A percentile compares a stretch with the other conserved stretches of the same genome.
Evolutionary conservation across 352 stramenopile species (phyloP).

Genomic region (Phytophthora hibernalis): DNA sequence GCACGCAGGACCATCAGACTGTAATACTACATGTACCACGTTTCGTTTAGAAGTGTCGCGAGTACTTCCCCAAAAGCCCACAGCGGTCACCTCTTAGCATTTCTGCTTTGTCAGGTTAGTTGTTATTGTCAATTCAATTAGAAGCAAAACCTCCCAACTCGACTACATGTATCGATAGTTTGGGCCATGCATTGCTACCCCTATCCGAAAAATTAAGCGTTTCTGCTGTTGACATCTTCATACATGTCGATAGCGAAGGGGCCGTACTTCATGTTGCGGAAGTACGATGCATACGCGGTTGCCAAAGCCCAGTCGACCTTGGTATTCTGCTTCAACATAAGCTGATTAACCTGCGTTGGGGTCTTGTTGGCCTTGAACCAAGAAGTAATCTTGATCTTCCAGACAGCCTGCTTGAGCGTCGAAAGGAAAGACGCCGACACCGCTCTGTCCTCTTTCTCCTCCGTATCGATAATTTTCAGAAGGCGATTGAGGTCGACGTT

Average conservation of each 20-base stretch:
- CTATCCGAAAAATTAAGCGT: not conserved
- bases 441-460: constrained; percentile 1
- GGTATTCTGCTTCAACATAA: not conserved
- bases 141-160: not conserved
- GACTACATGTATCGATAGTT: constrained; percentile 5
- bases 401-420: constrained; percentile 1
- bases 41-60: too few relatives aligned
- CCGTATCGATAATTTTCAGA: not conserved
- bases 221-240: not conserved
- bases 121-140: constrained; percentile 16
- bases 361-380: constrained; percentile 9
- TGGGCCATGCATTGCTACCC: not conserved
- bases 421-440: not conserved
- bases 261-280: constrained; percentile 17
- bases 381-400: constrained; percentile 11
- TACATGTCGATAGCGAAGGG: constrained; percentile 8
- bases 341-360: constrained; percentile 5
- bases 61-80: too few relatives aligned
- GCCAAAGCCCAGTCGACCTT: constrained; percentile 9
- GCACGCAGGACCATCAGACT: too few relatives aligned
- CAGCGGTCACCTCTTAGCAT: not conserved
- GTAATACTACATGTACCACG: too few relatives aligned
- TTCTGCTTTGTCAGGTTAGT: constrained; percentile 3
- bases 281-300: constrained; percentile 14
- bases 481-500: constrained; percentile 2